phyloP scores from a whole-genome alignment of 805 yeast genomes.

The Wickerhamiella sergipiensis region DNA sequence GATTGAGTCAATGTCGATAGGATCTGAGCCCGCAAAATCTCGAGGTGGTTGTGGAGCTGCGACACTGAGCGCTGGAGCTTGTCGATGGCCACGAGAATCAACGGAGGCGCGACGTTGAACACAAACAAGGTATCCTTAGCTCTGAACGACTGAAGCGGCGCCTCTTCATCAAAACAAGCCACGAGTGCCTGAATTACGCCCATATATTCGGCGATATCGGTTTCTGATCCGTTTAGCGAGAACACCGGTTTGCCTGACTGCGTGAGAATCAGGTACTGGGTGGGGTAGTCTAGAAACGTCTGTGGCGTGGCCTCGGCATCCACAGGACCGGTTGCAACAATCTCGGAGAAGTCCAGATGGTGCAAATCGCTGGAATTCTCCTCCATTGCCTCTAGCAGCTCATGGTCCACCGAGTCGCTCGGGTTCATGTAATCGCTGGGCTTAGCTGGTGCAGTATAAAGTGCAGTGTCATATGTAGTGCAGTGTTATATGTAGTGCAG shows the following conservation, averaged over 20 bases:
- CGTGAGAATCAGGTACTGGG: slow-evolving; percentile 15
- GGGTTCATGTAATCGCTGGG: background rate
- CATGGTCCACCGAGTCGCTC: background rate
- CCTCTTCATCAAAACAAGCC: slow-evolving; percentile 13
- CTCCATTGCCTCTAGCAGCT: background rate
- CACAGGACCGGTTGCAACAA: background rate
- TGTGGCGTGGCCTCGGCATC: background rate
- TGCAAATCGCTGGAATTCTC: background rate
- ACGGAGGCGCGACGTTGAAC: slow-evolving; percentile 50
- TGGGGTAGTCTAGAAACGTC: background rate
- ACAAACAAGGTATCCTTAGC: slow-evolving; percentile 42
- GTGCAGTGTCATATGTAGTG: no score
- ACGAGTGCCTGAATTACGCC: slow-evolving; percentile 20
- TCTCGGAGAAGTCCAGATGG: background rate
- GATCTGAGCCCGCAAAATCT: slow-evolving; percentile 59
- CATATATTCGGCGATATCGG: slow-evolving; percentile 12
- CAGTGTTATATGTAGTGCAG: no score
- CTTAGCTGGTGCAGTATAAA: background rate
- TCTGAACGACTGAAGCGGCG: slow-evolving; percentile 30
- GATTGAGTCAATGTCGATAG: slow-evolving; percentile 76
- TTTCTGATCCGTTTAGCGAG: slow-evolving; percentile 13
- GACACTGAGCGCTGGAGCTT: slow-evolving; percentile 24
- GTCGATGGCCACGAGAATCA: slow-evolving; percentile 55
- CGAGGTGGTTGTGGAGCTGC: slow-evolving; percentile 49
- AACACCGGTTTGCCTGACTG: slow-evolving; percentile 19